Evolutionary conservation across 768 basidiomycete species (phyloP).

Genomic region (Albatrellus ellisii): DNA sequence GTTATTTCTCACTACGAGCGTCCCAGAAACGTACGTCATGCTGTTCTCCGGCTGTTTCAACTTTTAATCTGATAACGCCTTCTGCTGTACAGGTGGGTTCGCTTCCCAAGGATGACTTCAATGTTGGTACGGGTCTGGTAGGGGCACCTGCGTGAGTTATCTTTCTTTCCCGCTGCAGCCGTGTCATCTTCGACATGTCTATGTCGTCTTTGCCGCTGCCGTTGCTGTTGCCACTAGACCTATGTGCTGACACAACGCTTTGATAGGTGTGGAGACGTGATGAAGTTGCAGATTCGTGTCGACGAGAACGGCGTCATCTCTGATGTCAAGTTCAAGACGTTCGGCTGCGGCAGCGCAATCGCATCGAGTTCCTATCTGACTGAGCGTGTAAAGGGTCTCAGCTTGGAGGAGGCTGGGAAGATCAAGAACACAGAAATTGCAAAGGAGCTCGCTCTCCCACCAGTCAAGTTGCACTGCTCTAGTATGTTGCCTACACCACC

Average conservation of each 20-base stretch:
- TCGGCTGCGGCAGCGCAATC: conserved; percentile 97
- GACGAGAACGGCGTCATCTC: conserved; percentile 90
- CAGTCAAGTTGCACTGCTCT: conserved; percentile 92
- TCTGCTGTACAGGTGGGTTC: conserved; percentile 69
- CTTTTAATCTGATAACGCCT: conserved; percentile 49
- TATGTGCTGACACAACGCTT: conserved; percentile 9
- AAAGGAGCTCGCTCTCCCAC: conserved; percentile 88
- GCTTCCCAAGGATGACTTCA: conserved; percentile 77
- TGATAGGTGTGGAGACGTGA: conserved; percentile 87
- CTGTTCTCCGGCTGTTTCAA: conserved; percentile 5
- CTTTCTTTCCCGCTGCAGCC: too few relatives aligned
- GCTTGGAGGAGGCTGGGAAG: conserved; percentile 85
- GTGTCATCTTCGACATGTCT: neutral
- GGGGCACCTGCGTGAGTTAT: conserved; percentile 91
- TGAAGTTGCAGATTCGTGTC: conserved; percentile 99
- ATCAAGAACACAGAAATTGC: conserved; percentile 99
- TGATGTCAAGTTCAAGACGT: conserved; percentile 99
- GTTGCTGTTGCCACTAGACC: neutral
- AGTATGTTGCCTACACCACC: conserved; percentile 37
- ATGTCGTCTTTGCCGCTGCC: neutral
- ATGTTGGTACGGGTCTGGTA: conserved; percentile 96
- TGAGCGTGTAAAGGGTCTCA: conserved; percentile 91
- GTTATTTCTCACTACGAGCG: conserved; percentile 96
- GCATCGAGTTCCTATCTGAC: conserved; percentile 99
- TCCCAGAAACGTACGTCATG: conserved; percentile 78